Conservation (phyloP, 1,139 yeast species). For the Kluyveromyces marxianus region DNA sequence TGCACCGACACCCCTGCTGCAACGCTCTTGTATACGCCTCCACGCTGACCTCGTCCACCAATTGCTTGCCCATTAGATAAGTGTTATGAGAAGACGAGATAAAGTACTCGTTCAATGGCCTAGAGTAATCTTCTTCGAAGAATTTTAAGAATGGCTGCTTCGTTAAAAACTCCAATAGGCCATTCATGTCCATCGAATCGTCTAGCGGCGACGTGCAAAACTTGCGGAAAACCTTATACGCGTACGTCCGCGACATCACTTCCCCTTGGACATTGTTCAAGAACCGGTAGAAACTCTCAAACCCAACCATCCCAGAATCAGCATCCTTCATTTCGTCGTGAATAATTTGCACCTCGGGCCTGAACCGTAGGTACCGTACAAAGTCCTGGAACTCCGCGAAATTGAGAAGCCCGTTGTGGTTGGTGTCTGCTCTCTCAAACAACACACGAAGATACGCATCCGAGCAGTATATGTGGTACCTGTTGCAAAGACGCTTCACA, state of each 20-base stretch:
- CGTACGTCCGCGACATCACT: constrained; percentile 24
- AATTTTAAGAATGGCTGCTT: constrained; percentile 35
- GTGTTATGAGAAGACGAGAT: constrained; percentile 95
- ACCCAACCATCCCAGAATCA: constrained; percentile 23
- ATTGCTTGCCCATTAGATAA: constrained; percentile 78
- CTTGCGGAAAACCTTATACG: constrained; percentile 38
- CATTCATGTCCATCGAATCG: constrained; percentile 20
- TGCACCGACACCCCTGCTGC: constrained; percentile 86
- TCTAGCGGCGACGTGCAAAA: constrained; percentile 29
- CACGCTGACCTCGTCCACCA: constrained; percentile 84
- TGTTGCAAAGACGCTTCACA: constrained; percentile 53
- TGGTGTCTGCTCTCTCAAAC: constrained; percentile 45
- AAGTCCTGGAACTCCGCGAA: constrained; percentile 69
- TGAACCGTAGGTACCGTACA: constrained; percentile 45
- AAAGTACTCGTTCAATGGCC: constrained; percentile 77
- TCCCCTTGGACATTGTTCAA: constrained; percentile 48
- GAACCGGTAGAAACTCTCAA: constrained; percentile 41
- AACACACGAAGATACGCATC: constrained; percentile 32
- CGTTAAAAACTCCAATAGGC: constrained; percentile 34
- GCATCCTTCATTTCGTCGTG: constrained; percentile 28
- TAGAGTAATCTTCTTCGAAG: constrained; percentile 41
- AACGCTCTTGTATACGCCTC: constrained; percentile 88
- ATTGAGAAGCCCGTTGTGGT: constrained; percentile 41
- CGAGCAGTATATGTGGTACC: constrained; percentile 63
- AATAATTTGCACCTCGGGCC: constrained; percentile 43